A percentile compares a stretch with the other conserved stretches of the same genome.
Conservation (phyloP, 2,329 filamentous ascomycete genomes). For the Trichoderma sp. region DNA sequence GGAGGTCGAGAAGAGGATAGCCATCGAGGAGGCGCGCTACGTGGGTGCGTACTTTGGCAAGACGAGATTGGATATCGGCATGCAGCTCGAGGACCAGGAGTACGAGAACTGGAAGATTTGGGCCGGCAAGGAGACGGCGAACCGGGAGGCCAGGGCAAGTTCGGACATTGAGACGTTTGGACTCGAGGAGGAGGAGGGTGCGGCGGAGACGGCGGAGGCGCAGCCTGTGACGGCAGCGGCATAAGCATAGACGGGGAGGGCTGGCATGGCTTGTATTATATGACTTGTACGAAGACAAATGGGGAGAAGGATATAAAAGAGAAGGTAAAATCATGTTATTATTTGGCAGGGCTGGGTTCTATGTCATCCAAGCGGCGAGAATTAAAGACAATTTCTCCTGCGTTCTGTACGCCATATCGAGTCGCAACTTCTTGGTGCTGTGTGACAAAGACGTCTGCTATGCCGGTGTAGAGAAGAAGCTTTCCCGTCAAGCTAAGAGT, state of each 20-base stretch:
- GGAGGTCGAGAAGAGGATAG: constrained; percentile 78
- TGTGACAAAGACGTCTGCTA: constrained; percentile 78
- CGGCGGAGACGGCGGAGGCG: constrained; percentile 27
- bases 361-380: constrained; percentile 28
- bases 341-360: constrained; percentile 2
- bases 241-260: background rate
- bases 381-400: constrained; percentile 42
- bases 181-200: constrained; percentile 32
- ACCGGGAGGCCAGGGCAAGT: constrained; percentile 39
- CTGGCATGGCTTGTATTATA: constrained; percentile 10
- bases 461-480: constrained; percentile 59
- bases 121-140: constrained; percentile 54
- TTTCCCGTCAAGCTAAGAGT: constrained; percentile 81
- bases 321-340: background rate
- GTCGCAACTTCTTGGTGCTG: constrained; percentile 69
- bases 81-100: constrained; percentile 74
- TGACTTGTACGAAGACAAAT: constrained; percentile 20
- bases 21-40: constrained; percentile 80
- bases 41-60: constrained; percentile 89
- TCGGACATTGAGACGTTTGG: constrained; percentile 45
- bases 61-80: constrained; percentile 69
- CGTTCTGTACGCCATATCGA: constrained; percentile 39
- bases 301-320: background rate
- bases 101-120: constrained; percentile 85
- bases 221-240: background rate